phyloP scores from a whole-genome alignment of 345 rosid genomes.

The Euphorbia lathyris region DNA sequence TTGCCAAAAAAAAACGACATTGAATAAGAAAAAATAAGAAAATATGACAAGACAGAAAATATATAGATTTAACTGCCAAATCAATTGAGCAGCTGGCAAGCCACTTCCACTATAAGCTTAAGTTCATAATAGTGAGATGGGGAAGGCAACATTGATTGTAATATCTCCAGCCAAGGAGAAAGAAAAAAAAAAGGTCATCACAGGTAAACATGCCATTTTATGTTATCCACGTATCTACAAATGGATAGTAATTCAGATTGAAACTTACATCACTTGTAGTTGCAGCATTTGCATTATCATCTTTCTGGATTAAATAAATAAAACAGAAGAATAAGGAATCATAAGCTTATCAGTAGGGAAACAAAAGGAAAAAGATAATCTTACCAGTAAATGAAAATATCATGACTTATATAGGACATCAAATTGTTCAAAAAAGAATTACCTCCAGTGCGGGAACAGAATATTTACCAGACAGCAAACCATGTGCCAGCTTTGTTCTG shows the following conservation, averaged over 20 bases:
- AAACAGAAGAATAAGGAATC: background rate
- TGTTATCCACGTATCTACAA: background rate
- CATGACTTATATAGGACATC: slow-evolving; percentile 4
- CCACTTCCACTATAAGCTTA: background rate
- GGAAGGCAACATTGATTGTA: slow-evolving; percentile 5
- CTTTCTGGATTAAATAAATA: slow-evolving; percentile 43
- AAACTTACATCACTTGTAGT: slow-evolving; percentile 42
- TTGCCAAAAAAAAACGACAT: slow-evolving; percentile 8
- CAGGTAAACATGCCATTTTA: background rate
- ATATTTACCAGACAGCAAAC: slow-evolving; percentile 90
- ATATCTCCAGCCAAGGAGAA: background rate
- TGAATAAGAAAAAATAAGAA: background rate
- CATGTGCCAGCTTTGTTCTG: slow-evolving; percentile 97
- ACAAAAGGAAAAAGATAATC: background rate
- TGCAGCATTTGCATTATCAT: slow-evolving; percentile 33
- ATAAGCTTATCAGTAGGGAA: background rate
- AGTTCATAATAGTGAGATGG: background rate
- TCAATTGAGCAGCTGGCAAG: background rate
- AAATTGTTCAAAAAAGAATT: slow-evolving; percentile 8
- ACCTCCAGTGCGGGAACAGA: slow-evolving; percentile 77
- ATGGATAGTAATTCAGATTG: slow-evolving; percentile 8
- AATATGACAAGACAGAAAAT: background rate
- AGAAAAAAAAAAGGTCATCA: background rate
- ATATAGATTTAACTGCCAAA: background rate
- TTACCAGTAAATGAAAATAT: background rate